Conservation (phyloP, 257 asterid species). For the Salvia miltiorrhiza region DNA sequence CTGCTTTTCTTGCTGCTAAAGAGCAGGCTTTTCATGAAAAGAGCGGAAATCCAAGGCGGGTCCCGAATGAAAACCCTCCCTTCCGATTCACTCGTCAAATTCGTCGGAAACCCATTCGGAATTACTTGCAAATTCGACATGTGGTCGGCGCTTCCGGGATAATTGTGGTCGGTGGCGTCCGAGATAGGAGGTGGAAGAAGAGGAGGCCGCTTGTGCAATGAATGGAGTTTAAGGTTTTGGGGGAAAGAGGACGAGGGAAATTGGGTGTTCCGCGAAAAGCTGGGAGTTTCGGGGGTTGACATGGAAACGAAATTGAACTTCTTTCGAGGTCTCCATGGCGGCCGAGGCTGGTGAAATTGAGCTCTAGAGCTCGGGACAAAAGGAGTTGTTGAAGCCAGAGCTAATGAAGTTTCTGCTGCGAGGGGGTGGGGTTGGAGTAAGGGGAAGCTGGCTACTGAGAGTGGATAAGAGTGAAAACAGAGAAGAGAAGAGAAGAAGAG, state of each 20-base stretch:
- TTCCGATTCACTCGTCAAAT: constrained; percentile 25
- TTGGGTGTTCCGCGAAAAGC: constrained; percentile 34
- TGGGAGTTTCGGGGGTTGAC: constrained; percentile 38
- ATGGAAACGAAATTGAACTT: constrained; percentile 32
- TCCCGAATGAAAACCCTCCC: constrained; percentile 65
- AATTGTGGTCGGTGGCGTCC: constrained; percentile 57
- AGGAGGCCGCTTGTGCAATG: constrained; percentile 40
- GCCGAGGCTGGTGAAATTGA: constrained; percentile 31
- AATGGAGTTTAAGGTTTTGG: constrained; percentile 56
- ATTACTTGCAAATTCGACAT: constrained; percentile 35
- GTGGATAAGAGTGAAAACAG: constrained; percentile 29
- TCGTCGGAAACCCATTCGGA: too few relatives aligned
- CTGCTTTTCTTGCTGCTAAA: constrained; percentile 41
- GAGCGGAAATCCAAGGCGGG: constrained; percentile 88
- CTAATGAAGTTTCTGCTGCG: neutral
- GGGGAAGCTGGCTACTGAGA: neutral
- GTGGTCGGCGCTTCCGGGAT: constrained; percentile 34
- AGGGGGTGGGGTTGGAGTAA: neutral
- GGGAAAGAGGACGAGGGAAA: constrained; percentile 53
- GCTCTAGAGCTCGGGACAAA: constrained; percentile 58
- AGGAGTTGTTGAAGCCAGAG: constrained; percentile 71
- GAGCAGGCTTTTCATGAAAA: constrained; percentile 62
- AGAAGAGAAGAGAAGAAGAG: neutral
- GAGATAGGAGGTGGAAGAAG: constrained; percentile 50
- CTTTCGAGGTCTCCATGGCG: constrained; percentile 39